Conservation (phyloP, 2,329 filamentous ascomycete genomes). For the Colletotrichum karsti region DNA sequence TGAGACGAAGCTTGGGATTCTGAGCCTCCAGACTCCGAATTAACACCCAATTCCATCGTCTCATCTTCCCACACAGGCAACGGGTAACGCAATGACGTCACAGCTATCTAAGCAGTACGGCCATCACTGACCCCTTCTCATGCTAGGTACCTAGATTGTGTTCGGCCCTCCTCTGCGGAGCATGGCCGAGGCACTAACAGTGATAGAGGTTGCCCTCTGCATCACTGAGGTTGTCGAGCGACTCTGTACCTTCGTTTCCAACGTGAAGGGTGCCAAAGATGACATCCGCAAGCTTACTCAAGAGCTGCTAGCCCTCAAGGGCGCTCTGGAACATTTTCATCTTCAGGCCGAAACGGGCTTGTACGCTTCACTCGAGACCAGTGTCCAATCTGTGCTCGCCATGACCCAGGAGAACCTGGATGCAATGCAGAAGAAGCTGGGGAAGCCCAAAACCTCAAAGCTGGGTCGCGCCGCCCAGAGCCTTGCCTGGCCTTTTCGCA, state of each 20-base stretch:
- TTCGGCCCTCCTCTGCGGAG: neutral
- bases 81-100: too few relatives aligned
- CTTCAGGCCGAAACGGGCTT: neutral
- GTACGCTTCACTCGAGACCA: conserved; percentile 2
- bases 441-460: conserved; percentile 18
- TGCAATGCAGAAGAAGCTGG: conserved; percentile 28
- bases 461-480: conserved; percentile 25
- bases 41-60: too few relatives aligned
- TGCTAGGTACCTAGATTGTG: neutral
- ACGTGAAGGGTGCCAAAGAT: conserved; percentile 33
- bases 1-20: neutral
- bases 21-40: neutral
- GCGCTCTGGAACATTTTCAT: conserved; percentile 32
- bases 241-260: conserved; percentile 29
- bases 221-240: conserved; percentile 31
- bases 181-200: conserved; percentile 32
- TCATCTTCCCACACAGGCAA: too few relatives aligned
- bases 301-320: conserved; percentile 35
- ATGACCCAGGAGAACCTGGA: conserved; percentile 34
- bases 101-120: too few relatives aligned
- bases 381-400: conserved; percentile 28
- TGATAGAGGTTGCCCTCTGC: conserved; percentile 31
- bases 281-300: conserved; percentile 34
- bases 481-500: conserved; percentile 33
- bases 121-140: neutral